Evolutionary conservation across 2,329 filamentous ascomycete genomes (phyloP), one percentile per base, ranked within the genome.

Genomic region (Aureobasidium pullulans): DNA sequence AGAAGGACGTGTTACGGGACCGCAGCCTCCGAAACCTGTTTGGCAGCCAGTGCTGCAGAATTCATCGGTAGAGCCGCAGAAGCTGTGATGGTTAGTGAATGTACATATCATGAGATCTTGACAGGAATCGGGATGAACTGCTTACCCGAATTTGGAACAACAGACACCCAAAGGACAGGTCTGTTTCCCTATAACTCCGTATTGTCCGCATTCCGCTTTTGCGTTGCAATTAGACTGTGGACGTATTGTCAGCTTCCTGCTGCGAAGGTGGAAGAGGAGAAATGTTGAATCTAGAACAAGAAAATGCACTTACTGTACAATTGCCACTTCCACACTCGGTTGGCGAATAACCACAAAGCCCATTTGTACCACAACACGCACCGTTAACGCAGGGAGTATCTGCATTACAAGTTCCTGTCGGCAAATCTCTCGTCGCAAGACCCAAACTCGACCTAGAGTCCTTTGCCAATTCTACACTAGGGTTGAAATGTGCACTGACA

Each of bases 111-210:
- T 15, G 16, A 40, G 37, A 19, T 40, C 15, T 52, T 32, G 16
- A 29, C 36, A 29, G 13, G 9, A 31, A 23, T 31, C 43, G n/a
- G 59, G 32, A 40, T 40, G 15, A 19, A 32, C 43, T 29, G 37
- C 57, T 36, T 56, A 62, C 9, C 64, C 60, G 48, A 42, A 62
- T 49, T 62, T 11, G 16, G 47, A 57, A 43, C 64, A 65, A 52
- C 63, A 64, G 15, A 61, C 61, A 47, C 64, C 63, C 6, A 65
- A 34, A 7, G 62, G 64, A 42, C 64, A 66, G 10, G 23, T 57
- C 11, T 61, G 34, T 1, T 57, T 36, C 7, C 61, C 48, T 1
- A 28, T 6, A 4, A 15, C 34, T 2, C 53, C 60, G 42, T 61
- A 58, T 31, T 39, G 57, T 1, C 62, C 63, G 49, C 63, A 65